Base-by-base conservation (phyloP, 2,329 filamentous ascomycete genomes). In the Ophiostoma sp. region DNA sequence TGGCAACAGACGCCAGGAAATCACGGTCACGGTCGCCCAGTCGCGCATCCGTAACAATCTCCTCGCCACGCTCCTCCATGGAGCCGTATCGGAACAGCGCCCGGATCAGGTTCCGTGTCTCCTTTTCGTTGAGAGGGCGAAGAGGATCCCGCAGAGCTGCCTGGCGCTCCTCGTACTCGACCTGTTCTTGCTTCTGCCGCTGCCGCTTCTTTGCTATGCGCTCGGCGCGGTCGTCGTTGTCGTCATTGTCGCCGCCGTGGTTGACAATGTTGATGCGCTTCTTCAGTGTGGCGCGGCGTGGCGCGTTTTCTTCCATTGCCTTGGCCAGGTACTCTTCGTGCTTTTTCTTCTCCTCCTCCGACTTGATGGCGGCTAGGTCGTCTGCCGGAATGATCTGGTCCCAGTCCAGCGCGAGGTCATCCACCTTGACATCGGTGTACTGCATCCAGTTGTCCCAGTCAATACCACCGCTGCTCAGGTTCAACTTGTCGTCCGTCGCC, bases 361-460 rank as follows among this genome's bases (percentile, higher is more conserved):
- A 89, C 78, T 96, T 97, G 80, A 98, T 91, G 72, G 89, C 89
- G 20, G 94, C 94, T 23, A 99, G 86, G 76, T 97, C 89, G 8
- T 97, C 93, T 72, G 94, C 93, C 0, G 95, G 96, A 75, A 99
- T 98, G 76, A 99, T 99, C 74, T 98, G 91, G 76, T 99, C 95
- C 95, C 95, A 99, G 75, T 96, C 93, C 35, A 98, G 88, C 74
- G 83, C 81, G 67, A 87, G 82, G 68, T 88, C 86, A 71, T 98
- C 92, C 33, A 98, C 91, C 80, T 98, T 98, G 79, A 98, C 94
- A 79, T 99, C 95, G 0, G 95, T 97, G 76, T 97, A 96, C 77
- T 98, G 93, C 82, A 99, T 89, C 79, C 98, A 99, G 73, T 97
- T 96, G 77, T 97, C 94, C 81, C 95, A 88, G 75, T 88, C 86